Percentiles rank a stretch among this genome's conserved stretches.
Conservation (phyloP, 345 rosid species). For the Lepidium aucheri region DNA sequence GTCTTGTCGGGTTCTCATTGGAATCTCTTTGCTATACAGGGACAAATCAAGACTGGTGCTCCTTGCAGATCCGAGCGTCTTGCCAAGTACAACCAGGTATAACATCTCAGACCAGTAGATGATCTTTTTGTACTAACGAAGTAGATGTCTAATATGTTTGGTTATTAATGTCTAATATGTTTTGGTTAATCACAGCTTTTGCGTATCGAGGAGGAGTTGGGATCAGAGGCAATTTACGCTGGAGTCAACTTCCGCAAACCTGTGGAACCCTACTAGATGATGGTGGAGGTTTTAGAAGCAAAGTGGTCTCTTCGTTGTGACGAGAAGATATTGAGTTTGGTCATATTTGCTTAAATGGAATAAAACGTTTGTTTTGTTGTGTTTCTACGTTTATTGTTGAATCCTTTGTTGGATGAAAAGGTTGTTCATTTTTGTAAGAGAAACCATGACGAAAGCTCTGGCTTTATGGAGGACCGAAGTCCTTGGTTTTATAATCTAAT, state of each 20-base stretch:
- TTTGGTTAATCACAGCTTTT: conserved; percentile 39
- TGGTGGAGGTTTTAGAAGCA: neutral
- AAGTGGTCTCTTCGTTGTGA: neutral
- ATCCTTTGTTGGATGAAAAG: neutral
- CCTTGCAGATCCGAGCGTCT: conserved; percentile 98
- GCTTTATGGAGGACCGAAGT: neutral
- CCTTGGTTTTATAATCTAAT: neutral
- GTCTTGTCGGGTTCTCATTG: neutral
- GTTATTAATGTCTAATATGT: neutral
- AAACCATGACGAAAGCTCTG: conserved; percentile 5
- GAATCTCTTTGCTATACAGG: conserved; percentile 35
- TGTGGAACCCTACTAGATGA: conserved; percentile 74
- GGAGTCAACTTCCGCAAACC: conserved; percentile 82
- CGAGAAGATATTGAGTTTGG: conserved; percentile 5
- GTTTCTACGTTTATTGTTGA: neutral
- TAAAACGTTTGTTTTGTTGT: neutral
- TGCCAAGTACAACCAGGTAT: conserved; percentile 91
- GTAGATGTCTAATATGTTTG: neutral
- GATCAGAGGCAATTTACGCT: conserved; percentile 72
- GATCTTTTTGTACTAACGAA: neutral
- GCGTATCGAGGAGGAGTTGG: conserved; percentile 94
- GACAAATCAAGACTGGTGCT: conserved; percentile 96
- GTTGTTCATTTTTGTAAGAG: conserved; percentile 15
- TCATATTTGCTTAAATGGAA: conserved; percentile 5
- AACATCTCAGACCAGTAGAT: neutral